Conservation (phyloP, 192 early-diverging fungal species). For the Gryganskiella cystojenkinii region DNA sequence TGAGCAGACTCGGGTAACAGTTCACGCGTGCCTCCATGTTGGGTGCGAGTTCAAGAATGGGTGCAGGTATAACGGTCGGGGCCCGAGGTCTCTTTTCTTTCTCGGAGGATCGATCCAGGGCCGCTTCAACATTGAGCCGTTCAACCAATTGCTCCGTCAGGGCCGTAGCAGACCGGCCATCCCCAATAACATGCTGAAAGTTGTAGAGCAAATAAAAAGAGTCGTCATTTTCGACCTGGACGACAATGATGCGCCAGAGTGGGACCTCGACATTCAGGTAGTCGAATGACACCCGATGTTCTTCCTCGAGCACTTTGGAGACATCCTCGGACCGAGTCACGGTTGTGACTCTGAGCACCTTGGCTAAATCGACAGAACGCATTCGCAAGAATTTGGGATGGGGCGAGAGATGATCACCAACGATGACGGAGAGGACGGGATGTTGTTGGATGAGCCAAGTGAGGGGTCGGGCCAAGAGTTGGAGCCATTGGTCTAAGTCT, state of each 20-base stretch:
- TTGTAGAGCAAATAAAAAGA: constrained; percentile 27
- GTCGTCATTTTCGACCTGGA: constrained; percentile 23
- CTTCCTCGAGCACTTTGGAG: constrained; percentile 20
- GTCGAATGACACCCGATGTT: constrained; percentile 16
- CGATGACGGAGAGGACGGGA: constrained; percentile 25
- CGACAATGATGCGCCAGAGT: constrained; percentile 39
- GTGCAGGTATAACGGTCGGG: constrained; percentile 1
- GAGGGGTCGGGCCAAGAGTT: constrained; percentile 20
- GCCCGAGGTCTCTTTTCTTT: neutral
- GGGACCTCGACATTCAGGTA: constrained; percentile 3
- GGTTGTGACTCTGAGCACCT: constrained; percentile 11
- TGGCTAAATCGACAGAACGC: constrained; percentile 18
- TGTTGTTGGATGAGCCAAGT: constrained; percentile 33
- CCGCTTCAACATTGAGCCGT: constrained; percentile 27
- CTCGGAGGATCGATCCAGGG: neutral
- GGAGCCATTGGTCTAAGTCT: constrained; percentile 19
- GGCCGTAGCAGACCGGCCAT: constrained; percentile 22
- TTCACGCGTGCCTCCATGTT: constrained; percentile 8
- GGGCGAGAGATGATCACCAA: constrained; percentile 22
- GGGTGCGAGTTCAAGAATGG: constrained; percentile 9
- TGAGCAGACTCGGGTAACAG: constrained; percentile 5
- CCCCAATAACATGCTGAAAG: constrained; percentile 19
- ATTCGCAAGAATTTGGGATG: constrained; percentile 23
- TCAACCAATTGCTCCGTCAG: constrained; percentile 28
- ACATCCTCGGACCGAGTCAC: constrained; percentile 4